phyloP scores from a whole-genome alignment of 352 stramenopile species.

The Pilasporangium apinafurcum region DNA sequence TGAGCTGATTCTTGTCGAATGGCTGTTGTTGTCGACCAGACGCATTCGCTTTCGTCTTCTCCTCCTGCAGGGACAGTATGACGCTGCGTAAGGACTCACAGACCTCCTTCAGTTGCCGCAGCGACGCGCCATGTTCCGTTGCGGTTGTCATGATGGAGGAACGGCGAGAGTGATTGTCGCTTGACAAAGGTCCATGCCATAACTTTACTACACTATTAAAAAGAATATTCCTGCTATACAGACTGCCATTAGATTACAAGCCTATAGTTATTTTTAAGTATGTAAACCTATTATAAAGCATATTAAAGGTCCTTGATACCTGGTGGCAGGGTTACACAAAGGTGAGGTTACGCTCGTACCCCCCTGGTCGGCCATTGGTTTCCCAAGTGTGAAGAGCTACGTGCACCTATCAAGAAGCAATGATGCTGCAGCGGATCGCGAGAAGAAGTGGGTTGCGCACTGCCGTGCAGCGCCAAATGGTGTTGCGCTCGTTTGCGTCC shows the following conservation, averaged over 20 bases:
- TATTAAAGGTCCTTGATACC: not conserved
- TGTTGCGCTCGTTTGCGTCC: slow-evolving; percentile 16
- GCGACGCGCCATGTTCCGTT: slow-evolving; percentile 10
- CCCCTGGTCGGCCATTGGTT: slow-evolving; percentile 8
- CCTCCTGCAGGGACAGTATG: slow-evolving; percentile 27
- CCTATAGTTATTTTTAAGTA: too few species aligned
- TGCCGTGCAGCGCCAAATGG: slow-evolving; percentile 1
- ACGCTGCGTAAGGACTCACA: slow-evolving; percentile 35
- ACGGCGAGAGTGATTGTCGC: not conserved
- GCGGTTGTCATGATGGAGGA: not conserved
- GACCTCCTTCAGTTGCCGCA: slow-evolving; percentile 48
- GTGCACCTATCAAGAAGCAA: not conserved
- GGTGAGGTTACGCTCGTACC: slow-evolving; percentile 1
- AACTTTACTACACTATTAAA: not conserved
- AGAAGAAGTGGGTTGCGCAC: slow-evolving; percentile 4
- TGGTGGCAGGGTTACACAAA: slow-evolving; percentile 5
- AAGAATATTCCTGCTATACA: slow-evolving; percentile 1
- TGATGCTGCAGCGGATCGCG: slow-evolving; percentile 14
- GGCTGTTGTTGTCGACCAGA: slow-evolving; percentile 1
- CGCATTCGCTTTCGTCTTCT: slow-evolving; percentile 11
- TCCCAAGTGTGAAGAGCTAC: not conserved
- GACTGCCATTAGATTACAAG: not conserved
- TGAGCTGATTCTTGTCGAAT: slow-evolving; percentile 33
- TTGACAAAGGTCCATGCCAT: too few species aligned
- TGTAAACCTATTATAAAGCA: not conserved